These are phyloP conservation scores for Viola odorata DNA, from an alignment of 345 rosid genomes.

Conservation along the genomic window DNA sequence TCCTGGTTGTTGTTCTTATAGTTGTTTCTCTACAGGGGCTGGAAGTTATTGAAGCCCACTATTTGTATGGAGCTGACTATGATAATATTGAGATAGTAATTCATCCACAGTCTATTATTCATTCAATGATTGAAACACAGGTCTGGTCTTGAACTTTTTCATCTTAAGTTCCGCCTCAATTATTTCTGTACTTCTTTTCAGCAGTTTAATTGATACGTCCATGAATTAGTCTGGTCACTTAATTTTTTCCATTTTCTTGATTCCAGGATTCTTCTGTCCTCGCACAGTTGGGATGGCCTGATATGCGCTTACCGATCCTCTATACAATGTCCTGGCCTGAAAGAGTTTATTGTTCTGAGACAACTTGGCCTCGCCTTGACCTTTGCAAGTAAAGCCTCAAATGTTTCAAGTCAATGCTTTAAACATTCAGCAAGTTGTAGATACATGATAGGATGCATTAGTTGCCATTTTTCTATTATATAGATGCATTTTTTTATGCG, in stretches of 20 bases:
- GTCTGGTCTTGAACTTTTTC: slow-evolving; percentile 24
- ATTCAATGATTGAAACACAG: slow-evolving; percentile 97
- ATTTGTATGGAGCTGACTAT: slow-evolving; percentile 87
- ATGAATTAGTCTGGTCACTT: background rate
- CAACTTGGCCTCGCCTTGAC: slow-evolving; percentile 94
- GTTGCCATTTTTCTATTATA: too few species aligned
- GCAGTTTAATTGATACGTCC: background rate
- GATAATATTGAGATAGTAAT: slow-evolving; percentile 82
- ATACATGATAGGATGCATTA: too few species aligned
- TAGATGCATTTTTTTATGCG: background rate
- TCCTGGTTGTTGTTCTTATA: background rate
- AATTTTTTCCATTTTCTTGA: slow-evolving; percentile 1
- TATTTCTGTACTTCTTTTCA: background rate
- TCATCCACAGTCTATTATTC: slow-evolving; percentile 90
- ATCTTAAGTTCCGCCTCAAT: background rate
- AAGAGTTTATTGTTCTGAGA: slow-evolving; percentile 86
- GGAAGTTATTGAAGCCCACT: slow-evolving; percentile 97
- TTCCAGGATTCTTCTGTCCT: slow-evolving; percentile 88
- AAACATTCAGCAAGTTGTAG: background rate
- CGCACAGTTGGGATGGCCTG: slow-evolving; percentile 97
- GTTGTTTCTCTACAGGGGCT: slow-evolving; percentile 54
- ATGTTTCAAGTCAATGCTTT: slow-evolving; percentile 3
- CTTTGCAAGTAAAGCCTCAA: slow-evolving; percentile 67
- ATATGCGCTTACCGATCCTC: slow-evolving; percentile 90
- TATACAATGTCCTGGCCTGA: slow-evolving; percentile 99